These are phyloP conservation scores for Aspergillus oerlinghausenensis DNA, from an alignment of 2,329 filamentous ascomycete genomes.

Conservation along the genomic window DNA sequence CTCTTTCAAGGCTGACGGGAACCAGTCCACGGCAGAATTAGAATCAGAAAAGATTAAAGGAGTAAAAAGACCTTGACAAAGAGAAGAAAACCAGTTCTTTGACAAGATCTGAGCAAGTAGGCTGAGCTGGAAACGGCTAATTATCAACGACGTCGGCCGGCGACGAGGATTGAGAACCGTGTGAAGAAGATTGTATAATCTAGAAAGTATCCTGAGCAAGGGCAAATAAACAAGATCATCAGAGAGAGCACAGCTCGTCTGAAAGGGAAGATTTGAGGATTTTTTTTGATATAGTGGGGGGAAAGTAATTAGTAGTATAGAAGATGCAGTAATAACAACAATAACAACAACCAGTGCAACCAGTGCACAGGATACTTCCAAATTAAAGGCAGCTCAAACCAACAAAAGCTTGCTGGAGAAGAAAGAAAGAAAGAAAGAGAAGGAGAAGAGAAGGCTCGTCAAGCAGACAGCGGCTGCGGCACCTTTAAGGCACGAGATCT, in stretches of 20 bases:
- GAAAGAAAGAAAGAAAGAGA: conserved; percentile 35
- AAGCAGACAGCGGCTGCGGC: conserved; percentile 14
- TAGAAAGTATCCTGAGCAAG: conserved; percentile 23
- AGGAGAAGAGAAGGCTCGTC: conserved; percentile 20
- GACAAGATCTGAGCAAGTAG: conserved; percentile 8
- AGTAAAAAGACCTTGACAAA: conserved; percentile 5
- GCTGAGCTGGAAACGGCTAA: conserved; percentile 24
- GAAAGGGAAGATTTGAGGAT: conserved; percentile 32
- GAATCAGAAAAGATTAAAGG: conserved; percentile 15
- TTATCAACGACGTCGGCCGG: conserved; percentile 29
- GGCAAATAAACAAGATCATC: conserved; percentile 28
- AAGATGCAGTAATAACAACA: conserved; percentile 37
- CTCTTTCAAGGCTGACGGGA: conserved; percentile 18
- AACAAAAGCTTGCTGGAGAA: conserved; percentile 60
- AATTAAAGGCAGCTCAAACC: conserved; percentile 44
- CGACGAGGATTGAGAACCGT: conserved; percentile 23
- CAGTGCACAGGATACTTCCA: conserved; percentile 38
- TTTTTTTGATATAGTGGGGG: conserved; percentile 22
- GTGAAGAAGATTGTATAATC: conserved; percentile 19
- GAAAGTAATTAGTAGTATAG: conserved; percentile 14
- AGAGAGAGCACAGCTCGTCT: conserved; percentile 36
- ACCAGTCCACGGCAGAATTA: conserved; percentile 31
- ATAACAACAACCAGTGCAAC: conserved; percentile 44
- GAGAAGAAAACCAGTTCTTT: conserved; percentile 3
- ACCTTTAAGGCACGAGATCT: conserved; percentile 14